Evolutionary conservation across 1,284 basidiomycete species (phyloP).

Genomic region (Austroboletus novae-zelandiae): DNA sequence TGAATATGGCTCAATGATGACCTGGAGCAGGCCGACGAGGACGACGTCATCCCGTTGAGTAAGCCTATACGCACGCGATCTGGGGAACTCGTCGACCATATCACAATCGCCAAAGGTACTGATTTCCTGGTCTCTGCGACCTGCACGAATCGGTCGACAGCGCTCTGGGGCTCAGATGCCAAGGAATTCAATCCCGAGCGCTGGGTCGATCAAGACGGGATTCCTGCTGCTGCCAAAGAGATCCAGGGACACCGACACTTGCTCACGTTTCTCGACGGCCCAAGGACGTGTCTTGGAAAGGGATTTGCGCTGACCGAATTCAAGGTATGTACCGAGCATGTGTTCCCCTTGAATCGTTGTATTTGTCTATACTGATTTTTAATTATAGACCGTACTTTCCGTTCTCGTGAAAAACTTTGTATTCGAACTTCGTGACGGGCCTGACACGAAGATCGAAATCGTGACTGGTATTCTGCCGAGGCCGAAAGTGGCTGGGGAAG

Average conservation of each 20-base stretch:
- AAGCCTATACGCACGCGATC: background rate
- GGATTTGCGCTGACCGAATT: conserved; percentile 12
- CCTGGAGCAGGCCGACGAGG: conserved; percentile 1
- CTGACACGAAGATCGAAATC: conserved; percentile 37
- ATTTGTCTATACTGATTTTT: background rate
- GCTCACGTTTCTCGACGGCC: conserved; percentile 14
- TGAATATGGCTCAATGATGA: background rate
- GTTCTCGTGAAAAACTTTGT: conserved; percentile 44
- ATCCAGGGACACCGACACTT: conserved; percentile 22
- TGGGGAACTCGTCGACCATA: background rate
- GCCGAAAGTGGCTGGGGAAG: conserved; percentile 43
- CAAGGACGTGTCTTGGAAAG: conserved; percentile 19
- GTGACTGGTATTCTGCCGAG: conserved; percentile 38
- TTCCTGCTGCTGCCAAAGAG: conserved; percentile 17
- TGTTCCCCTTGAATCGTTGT: too few species aligned
- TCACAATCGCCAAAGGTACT: background rate
- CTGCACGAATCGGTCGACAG: conserved; percentile 46
- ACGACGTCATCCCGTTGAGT: conserved; percentile 45
- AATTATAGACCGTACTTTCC: conserved; percentile 41
- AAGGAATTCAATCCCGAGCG: conserved; percentile 41
- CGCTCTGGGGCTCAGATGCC: conserved; percentile 45
- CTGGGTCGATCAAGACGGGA: conserved; percentile 34
- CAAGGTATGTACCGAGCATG: background rate
- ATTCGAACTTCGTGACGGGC: conserved; percentile 44
- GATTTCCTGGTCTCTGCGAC: conserved; percentile 15